Percentiles rank a stretch among this genome's conserved stretches.
phyloP scores from a whole-genome alignment of 768 basidiomycete genomes.

The Dentipellis sp. region DNA sequence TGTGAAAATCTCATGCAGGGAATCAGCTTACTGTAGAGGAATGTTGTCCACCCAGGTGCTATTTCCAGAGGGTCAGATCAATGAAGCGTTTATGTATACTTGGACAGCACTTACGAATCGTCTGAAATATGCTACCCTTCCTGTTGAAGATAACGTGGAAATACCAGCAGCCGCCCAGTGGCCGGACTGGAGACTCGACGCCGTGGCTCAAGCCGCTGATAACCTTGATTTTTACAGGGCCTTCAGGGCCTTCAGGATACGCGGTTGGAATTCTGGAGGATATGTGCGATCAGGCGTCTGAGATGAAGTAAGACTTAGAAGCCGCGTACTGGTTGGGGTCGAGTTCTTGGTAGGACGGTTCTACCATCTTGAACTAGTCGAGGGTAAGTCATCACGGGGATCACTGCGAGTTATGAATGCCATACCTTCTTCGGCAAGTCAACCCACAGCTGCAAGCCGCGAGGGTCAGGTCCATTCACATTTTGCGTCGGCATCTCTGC shows the following conservation, averaged over 20 bases:
- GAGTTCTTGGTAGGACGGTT: slow-evolving; percentile 82
- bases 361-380: slow-evolving; percentile 24
- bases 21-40: slow-evolving; percentile 55
- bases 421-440: slow-evolving; percentile 77
- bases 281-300: neutral
- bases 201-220: slow-evolving; percentile 88
- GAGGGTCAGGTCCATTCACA: slow-evolving; percentile 56
- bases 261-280: slow-evolving; percentile 55
- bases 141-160: slow-evolving; percentile 68
- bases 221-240: slow-evolving; percentile 59
- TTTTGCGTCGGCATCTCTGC: slow-evolving; percentile 85
- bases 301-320: neutral
- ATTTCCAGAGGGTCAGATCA: neutral
- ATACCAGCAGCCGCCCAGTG: slow-evolving; percentile 91
- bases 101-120: slow-evolving; percentile 43
- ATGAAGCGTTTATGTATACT: neutral
- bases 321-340: slow-evolving; percentile 44
- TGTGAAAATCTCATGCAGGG: neutral
- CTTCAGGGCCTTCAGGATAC: slow-evolving; percentile 61
- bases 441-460: slow-evolving; percentile 84
- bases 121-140: slow-evolving; percentile 67
- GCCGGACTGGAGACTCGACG: slow-evolving; percentile 78
- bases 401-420: slow-evolving; percentile 31
- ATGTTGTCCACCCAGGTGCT: slow-evolving; percentile 87
- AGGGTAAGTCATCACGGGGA: neutral